phyloP scores from a whole-genome alignment of 495 filamentous ascomycete species.

The Penicillium taxi region DNA sequence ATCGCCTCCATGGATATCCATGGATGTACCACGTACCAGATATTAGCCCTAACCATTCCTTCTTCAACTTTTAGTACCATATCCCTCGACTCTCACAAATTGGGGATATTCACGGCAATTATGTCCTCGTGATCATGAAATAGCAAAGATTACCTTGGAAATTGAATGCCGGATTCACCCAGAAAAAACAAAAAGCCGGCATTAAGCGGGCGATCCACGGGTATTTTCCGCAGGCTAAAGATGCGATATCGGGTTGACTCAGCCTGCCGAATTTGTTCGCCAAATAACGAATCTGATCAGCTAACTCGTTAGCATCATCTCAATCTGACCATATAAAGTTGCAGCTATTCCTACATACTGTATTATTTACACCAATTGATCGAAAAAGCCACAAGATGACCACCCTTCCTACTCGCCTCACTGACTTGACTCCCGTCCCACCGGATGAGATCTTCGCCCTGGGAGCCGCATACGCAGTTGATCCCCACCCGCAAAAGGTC shows the following conservation, averaged over 20 bases:
- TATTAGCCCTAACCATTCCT: too few relatives aligned
- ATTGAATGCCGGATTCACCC: neutral
- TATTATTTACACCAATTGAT: too few relatives aligned
- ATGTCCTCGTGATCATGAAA: slow-evolving; percentile 7
- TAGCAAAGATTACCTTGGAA: neutral
- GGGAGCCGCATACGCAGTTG: slow-evolving; percentile 35
- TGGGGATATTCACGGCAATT: slow-evolving; percentile 13
- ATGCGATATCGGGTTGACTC: slow-evolving; percentile 28
- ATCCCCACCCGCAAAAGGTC: slow-evolving; percentile 40
- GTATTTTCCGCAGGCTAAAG: slow-evolving; percentile 21
- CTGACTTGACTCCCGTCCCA: slow-evolving; percentile 33
- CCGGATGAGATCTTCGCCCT: slow-evolving; percentile 44
- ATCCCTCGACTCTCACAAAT: too few relatives aligned
- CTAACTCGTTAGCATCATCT: too few relatives aligned
- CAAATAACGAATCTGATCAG: too few relatives aligned
- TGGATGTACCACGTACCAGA: too few relatives aligned
- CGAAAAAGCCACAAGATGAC: slow-evolving; percentile 19
- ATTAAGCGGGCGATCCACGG: too few relatives aligned
- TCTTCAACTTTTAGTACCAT: neutral
- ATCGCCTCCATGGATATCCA: neutral
- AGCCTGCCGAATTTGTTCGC: slow-evolving; percentile 7
- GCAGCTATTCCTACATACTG: too few relatives aligned
- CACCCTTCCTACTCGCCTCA: slow-evolving; percentile 23
- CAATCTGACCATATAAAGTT: too few relatives aligned
- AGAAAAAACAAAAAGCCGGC: slow-evolving; percentile 8